Evolutionary conservation across 2,329 filamentous ascomycete genomes (phyloP), one percentile per base, ranked within the genome.

Genomic region (Iodosphaeria phyllophila): DNA sequence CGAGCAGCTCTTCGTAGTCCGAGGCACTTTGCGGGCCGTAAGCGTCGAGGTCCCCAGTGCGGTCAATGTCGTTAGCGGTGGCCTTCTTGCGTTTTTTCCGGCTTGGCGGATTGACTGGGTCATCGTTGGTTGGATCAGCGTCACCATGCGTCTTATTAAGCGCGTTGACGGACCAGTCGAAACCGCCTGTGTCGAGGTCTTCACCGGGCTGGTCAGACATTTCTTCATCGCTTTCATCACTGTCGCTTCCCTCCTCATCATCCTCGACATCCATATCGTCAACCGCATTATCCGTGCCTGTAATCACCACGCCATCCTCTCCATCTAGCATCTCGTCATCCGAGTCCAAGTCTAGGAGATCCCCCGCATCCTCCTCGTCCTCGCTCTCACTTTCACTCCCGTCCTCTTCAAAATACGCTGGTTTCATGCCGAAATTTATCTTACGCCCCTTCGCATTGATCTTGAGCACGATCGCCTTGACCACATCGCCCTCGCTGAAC

Each of bases 1-100:
- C 68, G 20, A 98, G 66, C 13, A 93, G 71, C 37, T 89, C 75
- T 53, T 98, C 91, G 47, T 83, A 98, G 50, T 98, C 91, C 33
- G 77, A 79, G 10, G 79, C 67, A 2, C 80, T 86, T 45, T 91
- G 83, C 3, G 89, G 89, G 0, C 86, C 86, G 37, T 84, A 70
- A 23, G 67, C 71, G 46, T 93, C 83, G 8, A 98, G 67, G 38
- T 92, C 79, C n/a, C 77, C 89, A 4, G 86, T 98, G 34, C 72
- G 72, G 44, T 98, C 91, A 25, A 89, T 64, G 38, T 86, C 74
- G 40, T 84, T 78, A 40, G 77, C 74, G 2, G 72, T 58, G 53
- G 76, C 80, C 45, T 68, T 72, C 34, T 64, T 63, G 56, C 82
- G 86, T 54, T 73, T 82, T 46, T 73, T 74, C 54, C 74, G 77